phyloP scores from a whole-genome alignment of 139 green algal genomes.

The Chlorella sp. region DNA sequence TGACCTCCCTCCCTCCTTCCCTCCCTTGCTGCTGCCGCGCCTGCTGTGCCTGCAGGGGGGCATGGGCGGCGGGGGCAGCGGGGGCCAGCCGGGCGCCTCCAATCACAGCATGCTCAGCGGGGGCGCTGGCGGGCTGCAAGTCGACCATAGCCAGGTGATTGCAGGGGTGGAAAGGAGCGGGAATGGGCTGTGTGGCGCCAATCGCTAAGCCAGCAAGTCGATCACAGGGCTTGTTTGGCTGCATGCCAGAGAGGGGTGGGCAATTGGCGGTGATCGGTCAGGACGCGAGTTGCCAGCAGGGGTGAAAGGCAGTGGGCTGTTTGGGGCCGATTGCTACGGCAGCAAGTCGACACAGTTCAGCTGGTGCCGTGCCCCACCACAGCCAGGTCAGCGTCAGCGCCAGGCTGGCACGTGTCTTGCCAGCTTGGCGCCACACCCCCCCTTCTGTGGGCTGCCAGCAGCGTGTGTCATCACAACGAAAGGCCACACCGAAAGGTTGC shows the following conservation, averaged over 20 bases:
- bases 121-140: neutral
- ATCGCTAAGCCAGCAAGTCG: no score
- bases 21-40: no score
- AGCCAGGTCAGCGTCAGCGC: neutral
- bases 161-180: neutral
- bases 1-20: no score
- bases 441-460: neutral
- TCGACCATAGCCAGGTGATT: neutral
- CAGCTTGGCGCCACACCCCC: no score
- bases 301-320: no score
- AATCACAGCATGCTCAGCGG: constrained; percentile 1
- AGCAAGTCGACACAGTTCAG: no score
- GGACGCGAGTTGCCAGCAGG: no score
- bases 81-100: neutral
- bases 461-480: neutral
- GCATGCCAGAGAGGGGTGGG: neutral
- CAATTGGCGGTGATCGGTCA: no score
- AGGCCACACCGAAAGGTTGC: no score
- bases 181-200: no score
- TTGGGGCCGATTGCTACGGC: no score
- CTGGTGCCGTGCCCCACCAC: constrained; percentile 4
- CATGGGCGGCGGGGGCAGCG: constrained; percentile 1
- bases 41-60: neutral
- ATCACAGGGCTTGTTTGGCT: neutral
- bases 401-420: no score